phyloP scores from a whole-genome alignment of 1,139 yeast species.

The Spathaspora sp. region DNA sequence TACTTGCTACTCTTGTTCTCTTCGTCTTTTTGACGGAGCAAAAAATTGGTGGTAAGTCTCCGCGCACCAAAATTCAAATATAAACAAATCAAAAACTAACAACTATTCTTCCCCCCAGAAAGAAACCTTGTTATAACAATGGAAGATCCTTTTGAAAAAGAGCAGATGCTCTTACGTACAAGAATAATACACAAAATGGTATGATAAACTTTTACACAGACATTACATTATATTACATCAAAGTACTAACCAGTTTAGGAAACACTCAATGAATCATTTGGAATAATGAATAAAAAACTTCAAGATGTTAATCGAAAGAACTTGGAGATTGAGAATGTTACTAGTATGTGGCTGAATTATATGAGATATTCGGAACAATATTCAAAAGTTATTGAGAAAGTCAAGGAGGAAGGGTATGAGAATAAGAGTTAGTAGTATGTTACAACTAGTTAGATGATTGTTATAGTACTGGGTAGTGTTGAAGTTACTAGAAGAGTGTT shows the following conservation, averaged over 20 bases:
- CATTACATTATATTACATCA: too few species aligned
- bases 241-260: slow-evolving; percentile 39
- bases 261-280: slow-evolving; percentile 69
- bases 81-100: not conserved
- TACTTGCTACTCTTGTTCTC: too few species aligned
- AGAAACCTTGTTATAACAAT: slow-evolving; percentile 25
- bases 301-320: slow-evolving; percentile 66
- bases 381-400: slow-evolving; percentile 60
- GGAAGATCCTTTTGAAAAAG: slow-evolving; percentile 92
- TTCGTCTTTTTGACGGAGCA: too few species aligned
- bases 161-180: slow-evolving; percentile 73
- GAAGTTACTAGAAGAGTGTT: too few species aligned
- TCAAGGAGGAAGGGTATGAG: slow-evolving; percentile 13
- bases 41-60: not conserved
- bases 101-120: not conserved
- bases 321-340: slow-evolving; percentile 67
- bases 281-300: slow-evolving; percentile 58
- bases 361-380: slow-evolving; percentile 70
- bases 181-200: slow-evolving; percentile 78
- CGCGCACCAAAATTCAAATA: not conserved
- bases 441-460: not conserved
- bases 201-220: slow-evolving; percentile 22
- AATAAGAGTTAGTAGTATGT: not conserved
- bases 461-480: too few species aligned
- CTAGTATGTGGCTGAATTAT: slow-evolving; percentile 83